Evolutionary conservation across 1,139 yeast genomes (phyloP), one percentile per base, ranked within the genome.

Genomic region (Saccharomyces hybrid): DNA sequence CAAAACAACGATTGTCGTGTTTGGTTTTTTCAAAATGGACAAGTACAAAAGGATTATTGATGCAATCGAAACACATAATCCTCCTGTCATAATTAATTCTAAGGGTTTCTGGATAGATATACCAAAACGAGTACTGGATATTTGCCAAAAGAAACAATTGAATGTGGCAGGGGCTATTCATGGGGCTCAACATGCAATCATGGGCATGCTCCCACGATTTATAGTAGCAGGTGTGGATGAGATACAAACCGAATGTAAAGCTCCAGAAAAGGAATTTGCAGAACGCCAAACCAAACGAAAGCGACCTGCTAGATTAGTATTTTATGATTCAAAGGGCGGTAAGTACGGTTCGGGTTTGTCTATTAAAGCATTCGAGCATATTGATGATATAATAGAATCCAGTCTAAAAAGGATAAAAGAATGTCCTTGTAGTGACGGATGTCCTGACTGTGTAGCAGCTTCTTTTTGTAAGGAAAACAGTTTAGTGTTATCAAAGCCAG

Each of bases 211-310:
- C 27, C 95, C 96, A 0, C 81, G 81, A 58, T 80, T 80, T 7
- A 77, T 82, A 44, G 82, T 82, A n/a, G 76, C 82, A 26, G 81
- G 83, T 2, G 78, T 80, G 2, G 84, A 86, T 49, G 98, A 91
- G 62, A 78, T 93, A 14, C 80, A 80, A 53, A 89, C 98, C 0
- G 99, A 93, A 69, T 93, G 99, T 70, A 93, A 93, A 64, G 96
- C 98, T 0, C 97, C 99, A 0, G 95, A 88, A 61, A 93, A 93
- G 66, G 99, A 93, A 66, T 88, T 90, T 75, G 88, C 96, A 1
- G 78, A 78, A 48, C 72, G 88, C 26, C 85, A 85, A 64, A 78
- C 90, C 0, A 71, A 71, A 14, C 74, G 99, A 47, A 79, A 79
- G 57, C 72, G 99, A 49, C 98, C 98, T 0, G 96, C 96, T 0